These are phyloP conservation scores for Kwoniella bestiolae DNA, from an alignment of 768 basidiomycete species.

Conservation along the genomic window DNA sequence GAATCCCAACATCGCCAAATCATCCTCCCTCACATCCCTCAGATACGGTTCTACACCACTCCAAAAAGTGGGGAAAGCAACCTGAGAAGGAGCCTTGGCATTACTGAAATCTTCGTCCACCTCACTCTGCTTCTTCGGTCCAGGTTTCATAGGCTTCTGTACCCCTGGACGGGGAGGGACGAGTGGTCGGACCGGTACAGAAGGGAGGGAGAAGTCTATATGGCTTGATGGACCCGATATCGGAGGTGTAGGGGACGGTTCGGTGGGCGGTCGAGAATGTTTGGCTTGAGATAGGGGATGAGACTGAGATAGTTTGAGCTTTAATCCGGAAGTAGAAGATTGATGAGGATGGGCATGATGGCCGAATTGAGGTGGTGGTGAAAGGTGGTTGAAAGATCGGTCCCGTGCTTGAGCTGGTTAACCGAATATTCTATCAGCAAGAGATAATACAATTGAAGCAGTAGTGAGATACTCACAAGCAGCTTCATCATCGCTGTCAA, in stretches of 20 bases:
- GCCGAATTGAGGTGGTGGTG: slow-evolving; percentile 29
- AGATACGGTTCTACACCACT: slow-evolving; percentile 86
- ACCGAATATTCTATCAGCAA: slow-evolving; percentile 3
- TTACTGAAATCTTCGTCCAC: slow-evolving; percentile 90
- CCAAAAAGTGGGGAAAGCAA: slow-evolving; percentile 71
- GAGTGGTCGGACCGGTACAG: slow-evolving; percentile 36
- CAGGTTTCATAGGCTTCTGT: slow-evolving; percentile 53
- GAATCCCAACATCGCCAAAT: slow-evolving; percentile 88
- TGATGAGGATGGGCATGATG: slow-evolving; percentile 22
- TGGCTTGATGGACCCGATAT: slow-evolving; percentile 24
- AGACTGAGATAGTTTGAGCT: slow-evolving; percentile 42
- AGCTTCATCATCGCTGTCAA: slow-evolving; percentile 51
- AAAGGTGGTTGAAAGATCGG: slow-evolving; percentile 35
- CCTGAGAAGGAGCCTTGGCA: slow-evolving; percentile 69
- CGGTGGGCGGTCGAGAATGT: slow-evolving; percentile 19
- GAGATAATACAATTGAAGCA: background rate
- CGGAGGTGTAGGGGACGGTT: slow-evolving; percentile 40
- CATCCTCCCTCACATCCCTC: slow-evolving; percentile 88
- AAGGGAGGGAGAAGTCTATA: slow-evolving; percentile 52
- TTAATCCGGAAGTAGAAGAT: slow-evolving; percentile 44
- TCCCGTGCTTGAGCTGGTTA: slow-evolving; percentile 29
- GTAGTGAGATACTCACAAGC: slow-evolving; percentile 26
- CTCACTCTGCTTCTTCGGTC: slow-evolving; percentile 65
- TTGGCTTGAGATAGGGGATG: slow-evolving; percentile 13
- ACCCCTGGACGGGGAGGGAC: slow-evolving; percentile 52